Percentiles rank a stretch among this genome's conserved stretches.
Conservation (phyloP, 2,329 filamentous ascomycete species). For the Dactylellina parvicollis region DNA sequence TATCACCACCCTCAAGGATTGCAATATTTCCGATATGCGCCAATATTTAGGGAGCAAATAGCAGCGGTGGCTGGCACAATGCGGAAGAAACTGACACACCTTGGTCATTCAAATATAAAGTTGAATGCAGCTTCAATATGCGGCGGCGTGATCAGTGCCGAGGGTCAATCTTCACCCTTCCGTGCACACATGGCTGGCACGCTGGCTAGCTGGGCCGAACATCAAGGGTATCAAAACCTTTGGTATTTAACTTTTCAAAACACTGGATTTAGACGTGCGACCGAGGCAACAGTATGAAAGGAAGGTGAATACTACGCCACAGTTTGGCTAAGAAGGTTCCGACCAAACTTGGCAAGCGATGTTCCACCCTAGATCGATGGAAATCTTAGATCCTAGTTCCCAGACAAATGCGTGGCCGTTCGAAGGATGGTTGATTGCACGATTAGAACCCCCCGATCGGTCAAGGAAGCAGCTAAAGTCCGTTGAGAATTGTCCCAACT, state of each 20-base stretch:
- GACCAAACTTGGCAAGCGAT: constrained; percentile 54
- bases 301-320: constrained; percentile 50
- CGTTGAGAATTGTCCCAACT: constrained; percentile 30
- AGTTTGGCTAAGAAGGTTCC: constrained; percentile 46
- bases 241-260: background rate
- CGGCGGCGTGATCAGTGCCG: constrained; percentile 49
- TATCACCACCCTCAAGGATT: constrained; percentile 51
- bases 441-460: constrained; percentile 45
- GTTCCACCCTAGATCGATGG: constrained; percentile 50
- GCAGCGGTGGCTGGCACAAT: constrained; percentile 23
- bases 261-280: background rate
- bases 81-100: constrained; percentile 24
- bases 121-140: constrained; percentile 16
- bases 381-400: constrained; percentile 54
- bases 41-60: constrained; percentile 30
- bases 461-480: constrained; percentile 37
- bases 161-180: constrained; percentile 30
- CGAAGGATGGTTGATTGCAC: constrained; percentile 30
- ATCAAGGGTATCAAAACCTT: background rate
- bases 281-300: constrained; percentile 47
- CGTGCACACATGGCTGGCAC: constrained; percentile 13
- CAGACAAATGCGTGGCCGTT: constrained; percentile 52
- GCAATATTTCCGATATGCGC: constrained; percentile 48
- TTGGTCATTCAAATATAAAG: constrained; percentile 29
- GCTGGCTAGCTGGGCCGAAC: constrained; percentile 5